Percentiles rank a stretch among this genome's conserved stretches.
phyloP scores from a whole-genome alignment of 305 asterid species.

The Rubia occidens region DNA sequence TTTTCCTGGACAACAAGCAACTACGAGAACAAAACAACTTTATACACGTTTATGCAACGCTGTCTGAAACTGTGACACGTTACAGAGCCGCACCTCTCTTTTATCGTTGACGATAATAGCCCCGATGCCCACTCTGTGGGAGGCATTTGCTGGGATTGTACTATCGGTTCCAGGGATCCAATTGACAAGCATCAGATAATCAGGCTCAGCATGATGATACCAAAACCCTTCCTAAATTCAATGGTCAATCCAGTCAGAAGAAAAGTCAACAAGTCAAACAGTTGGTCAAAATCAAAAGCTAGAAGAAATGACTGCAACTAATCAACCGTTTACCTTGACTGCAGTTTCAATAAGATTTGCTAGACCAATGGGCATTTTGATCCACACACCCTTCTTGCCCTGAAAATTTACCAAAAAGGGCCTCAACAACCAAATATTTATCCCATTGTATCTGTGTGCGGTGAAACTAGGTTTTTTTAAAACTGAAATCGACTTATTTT shows the following conservation, averaged over 20 bases:
- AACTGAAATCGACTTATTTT: too few relatives aligned
- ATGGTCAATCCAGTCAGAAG: background rate
- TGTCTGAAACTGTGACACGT: background rate
- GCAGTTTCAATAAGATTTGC: slow-evolving; percentile 58
- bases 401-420: slow-evolving; percentile 19
- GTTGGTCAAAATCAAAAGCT: background rate
- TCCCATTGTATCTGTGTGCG: too few relatives aligned
- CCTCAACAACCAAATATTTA: too few relatives aligned
- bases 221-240: slow-evolving; percentile 63
- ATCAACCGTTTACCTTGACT: slow-evolving; percentile 40
- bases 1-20: slow-evolving; percentile 75
- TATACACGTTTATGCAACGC: background rate
- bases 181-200: slow-evolving; percentile 62
- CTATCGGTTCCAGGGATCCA: slow-evolving; percentile 52
- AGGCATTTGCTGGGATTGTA: slow-evolving; percentile 71
- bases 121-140: slow-evolving; percentile 60
- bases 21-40: slow-evolving; percentile 22
- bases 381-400: slow-evolving; percentile 89
- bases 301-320: background rate
- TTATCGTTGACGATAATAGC: slow-evolving; percentile 62
- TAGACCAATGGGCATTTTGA: slow-evolving; percentile 52
- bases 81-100: slow-evolving; percentile 42
- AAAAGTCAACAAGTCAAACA: slow-evolving; percentile 2
- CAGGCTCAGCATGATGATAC: slow-evolving; percentile 81
- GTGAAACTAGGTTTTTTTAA: too few relatives aligned